These are phyloP conservation scores for Eimeria tenella DNA, from an alignment of 169 alveolate genomes.

Conservation along the genomic window DNA sequence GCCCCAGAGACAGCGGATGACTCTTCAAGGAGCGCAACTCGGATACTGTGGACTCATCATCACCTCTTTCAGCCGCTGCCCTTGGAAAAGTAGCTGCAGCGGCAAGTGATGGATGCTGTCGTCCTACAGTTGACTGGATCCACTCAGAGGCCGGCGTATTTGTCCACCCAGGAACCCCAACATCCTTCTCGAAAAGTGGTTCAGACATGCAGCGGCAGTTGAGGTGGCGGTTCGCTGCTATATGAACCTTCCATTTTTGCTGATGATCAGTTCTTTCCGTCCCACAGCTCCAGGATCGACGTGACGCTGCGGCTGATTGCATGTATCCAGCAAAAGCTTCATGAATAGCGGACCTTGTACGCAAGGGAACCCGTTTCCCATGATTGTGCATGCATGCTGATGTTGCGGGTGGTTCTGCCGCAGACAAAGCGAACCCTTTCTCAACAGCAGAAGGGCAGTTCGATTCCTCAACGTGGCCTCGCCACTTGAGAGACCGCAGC, in stretches of 20 bases:
- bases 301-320: slow-evolving; percentile 38
- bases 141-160: not conserved
- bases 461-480: slow-evolving; percentile 1
- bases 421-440: not conserved
- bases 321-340: not conserved
- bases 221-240: not conserved
- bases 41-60: not conserved
- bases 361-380: not conserved
- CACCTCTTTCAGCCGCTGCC: not conserved
- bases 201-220: slow-evolving; percentile 66
- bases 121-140: not conserved
- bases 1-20: not conserved
- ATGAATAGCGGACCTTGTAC: slow-evolving; percentile 4
- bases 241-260: slow-evolving; percentile 1
- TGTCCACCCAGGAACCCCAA: not conserved
- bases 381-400: not conserved
- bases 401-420: slow-evolving; percentile 49
- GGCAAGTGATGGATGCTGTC: not conserved
- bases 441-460: slow-evolving; percentile 5
- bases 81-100: not conserved
- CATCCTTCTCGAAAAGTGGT: not conserved
- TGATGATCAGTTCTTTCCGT: not conserved
- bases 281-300: not conserved
- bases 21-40: not conserved
- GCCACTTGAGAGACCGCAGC: slow-evolving; percentile 54